phyloP scores from a whole-genome alignment of 768 basidiomycete genomes.

The Rhizopogon rudus region DNA sequence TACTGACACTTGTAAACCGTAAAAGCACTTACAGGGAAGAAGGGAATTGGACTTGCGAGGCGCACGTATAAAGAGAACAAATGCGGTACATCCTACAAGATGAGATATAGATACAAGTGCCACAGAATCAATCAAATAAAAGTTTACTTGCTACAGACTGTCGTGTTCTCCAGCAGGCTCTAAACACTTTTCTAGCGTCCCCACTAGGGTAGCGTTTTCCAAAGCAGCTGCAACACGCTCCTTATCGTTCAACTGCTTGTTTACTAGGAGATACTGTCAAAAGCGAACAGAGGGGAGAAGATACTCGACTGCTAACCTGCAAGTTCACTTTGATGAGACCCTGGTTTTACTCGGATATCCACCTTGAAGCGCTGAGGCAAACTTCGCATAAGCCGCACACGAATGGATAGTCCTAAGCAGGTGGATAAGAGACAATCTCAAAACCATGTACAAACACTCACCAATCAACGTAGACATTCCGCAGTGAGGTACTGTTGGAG shows the following conservation, averaged over 20 bases:
- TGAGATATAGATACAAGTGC: constrained; percentile 3
- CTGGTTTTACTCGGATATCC: constrained; percentile 88
- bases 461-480: constrained; percentile 97
- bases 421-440: background rate
- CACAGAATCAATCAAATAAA: background rate
- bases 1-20: background rate
- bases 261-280: constrained; percentile 49
- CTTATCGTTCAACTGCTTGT: constrained; percentile 98
- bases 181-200: constrained; percentile 81
- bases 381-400: constrained; percentile 84
- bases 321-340: constrained; percentile 93
- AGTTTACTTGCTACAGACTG: background rate
- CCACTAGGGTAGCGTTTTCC: constrained; percentile 83
- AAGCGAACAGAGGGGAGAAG: constrained; percentile 1
- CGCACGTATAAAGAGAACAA: background rate
- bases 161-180: constrained; percentile 25
- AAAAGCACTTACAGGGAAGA: background rate
- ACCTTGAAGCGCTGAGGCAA: constrained; percentile 93
- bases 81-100: background rate
- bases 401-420: constrained; percentile 81
- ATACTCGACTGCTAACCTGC: constrained; percentile 48
- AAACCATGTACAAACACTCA: constrained; percentile 26
- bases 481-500: constrained; percentile 96
- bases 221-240: constrained; percentile 96
- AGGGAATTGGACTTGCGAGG: background rate